Percentiles rank a stretch among this genome's conserved stretches.
phyloP scores from a whole-genome alignment of 306 rosid species.

The Quercus rubra region DNA sequence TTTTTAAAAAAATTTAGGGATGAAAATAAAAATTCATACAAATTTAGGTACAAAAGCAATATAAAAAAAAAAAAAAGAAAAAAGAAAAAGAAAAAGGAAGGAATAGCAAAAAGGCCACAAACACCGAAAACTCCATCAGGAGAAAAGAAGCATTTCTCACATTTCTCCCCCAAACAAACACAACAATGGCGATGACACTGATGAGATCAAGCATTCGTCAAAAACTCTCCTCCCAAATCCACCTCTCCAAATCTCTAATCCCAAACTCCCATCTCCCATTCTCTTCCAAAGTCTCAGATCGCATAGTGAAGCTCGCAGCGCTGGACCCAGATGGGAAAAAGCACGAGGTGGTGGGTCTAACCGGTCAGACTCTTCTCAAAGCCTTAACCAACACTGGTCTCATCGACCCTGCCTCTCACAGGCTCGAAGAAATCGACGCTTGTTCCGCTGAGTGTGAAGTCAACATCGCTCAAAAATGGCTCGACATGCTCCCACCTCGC shows the following conservation, averaged over 20 bases:
- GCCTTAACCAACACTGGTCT: conserved; percentile 68
- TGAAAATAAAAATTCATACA: too few species aligned
- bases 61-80: too few species aligned
- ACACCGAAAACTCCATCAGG: too few species aligned
- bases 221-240: conserved; percentile 46
- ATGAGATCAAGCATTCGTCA: conserved; percentile 31
- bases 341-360: conserved; percentile 62
- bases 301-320: conserved; percentile 72
- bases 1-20: too few species aligned
- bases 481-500: conserved; percentile 75
- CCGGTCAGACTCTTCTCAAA: conserved; percentile 83
- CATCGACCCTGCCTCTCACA: conserved; percentile 86
- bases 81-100: too few species aligned
- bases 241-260: conserved; percentile 57
- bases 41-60: too few species aligned
- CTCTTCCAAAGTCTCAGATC: conserved; percentile 69
- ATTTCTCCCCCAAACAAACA: not conserved
- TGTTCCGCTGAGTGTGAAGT: conserved; percentile 95
- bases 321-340: conserved; percentile 70
- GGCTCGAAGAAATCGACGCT: conserved; percentile 88
- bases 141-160: too few species aligned
- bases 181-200: conserved; percentile 59
- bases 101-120: too few species aligned
- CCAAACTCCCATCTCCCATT: conserved; percentile 38
- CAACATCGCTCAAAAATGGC: conserved; percentile 91